Percentiles rank a stretch among this genome's conserved stretches.
Conservation (phyloP, 202 grass and related monocot species). For the Eragrostis tef region DNA sequence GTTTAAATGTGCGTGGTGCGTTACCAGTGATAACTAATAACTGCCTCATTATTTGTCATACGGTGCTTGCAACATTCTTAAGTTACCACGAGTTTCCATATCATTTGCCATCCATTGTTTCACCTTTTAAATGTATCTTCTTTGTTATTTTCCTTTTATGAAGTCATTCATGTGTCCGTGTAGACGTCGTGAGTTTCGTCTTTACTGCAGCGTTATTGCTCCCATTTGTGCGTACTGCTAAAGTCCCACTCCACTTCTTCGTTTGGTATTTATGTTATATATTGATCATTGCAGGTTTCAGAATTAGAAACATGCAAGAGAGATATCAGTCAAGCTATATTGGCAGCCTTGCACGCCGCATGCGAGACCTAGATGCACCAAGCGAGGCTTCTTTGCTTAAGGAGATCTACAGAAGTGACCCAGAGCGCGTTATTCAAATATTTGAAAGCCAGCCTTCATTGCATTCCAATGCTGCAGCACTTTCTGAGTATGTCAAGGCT, state of each 20-base stretch:
- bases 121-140: constrained; percentile 9
- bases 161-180: background rate
- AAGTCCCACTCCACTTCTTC: constrained; percentile 19
- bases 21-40: no score
- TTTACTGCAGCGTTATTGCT: background rate
- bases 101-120: background rate
- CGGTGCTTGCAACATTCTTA: constrained; percentile 16
- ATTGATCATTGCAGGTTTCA: constrained; percentile 52
- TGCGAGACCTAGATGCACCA: constrained; percentile 58
- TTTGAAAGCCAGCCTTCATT: constrained; percentile 90
- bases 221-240: background rate
- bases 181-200: background rate
- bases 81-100: background rate
- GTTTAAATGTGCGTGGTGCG: background rate
- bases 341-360: constrained; percentile 77
- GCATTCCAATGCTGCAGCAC: constrained; percentile 73
- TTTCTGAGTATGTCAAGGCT: constrained; percentile 97
- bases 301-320: constrained; percentile 67
- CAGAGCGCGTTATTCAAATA: constrained; percentile 90
- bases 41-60: background rate
- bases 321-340: constrained; percentile 89
- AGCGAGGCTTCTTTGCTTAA: constrained; percentile 70
- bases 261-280: constrained; percentile 11
- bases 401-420: constrained; percentile 94
- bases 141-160: constrained; percentile 8